phyloP scores from a whole-genome alignment of 164 flowering plant genomes.

The Houttuynia cordata region DNA sequence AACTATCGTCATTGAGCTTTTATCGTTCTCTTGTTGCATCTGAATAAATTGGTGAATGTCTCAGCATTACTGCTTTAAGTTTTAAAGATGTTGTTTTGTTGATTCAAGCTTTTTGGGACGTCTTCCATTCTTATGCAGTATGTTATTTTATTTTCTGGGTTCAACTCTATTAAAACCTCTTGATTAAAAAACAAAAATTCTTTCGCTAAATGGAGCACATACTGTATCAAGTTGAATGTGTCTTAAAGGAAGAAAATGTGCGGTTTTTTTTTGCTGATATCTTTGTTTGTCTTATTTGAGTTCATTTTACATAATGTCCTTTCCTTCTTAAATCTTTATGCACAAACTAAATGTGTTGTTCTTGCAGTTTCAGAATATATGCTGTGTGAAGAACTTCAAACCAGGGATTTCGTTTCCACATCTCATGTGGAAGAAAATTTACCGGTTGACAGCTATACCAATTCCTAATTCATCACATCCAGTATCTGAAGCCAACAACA shows the following conservation, averaged over 20 bases:
- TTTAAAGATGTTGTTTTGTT: not conserved
- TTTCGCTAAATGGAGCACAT: no score
- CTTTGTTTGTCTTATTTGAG: no score
- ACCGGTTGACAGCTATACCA: conserved; percentile 30
- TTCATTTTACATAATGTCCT: not conserved
- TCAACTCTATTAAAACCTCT: no score
- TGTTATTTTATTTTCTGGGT: not conserved
- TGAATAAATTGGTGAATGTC: not conserved
- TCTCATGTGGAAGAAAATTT: conserved; percentile 47
- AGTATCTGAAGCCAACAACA: conserved; percentile 34
- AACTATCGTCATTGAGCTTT: no score
- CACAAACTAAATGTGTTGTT: not conserved
- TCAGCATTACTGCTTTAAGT: not conserved
- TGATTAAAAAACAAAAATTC: no score
- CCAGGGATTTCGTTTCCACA: conserved; percentile 35
- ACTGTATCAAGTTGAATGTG: no score
- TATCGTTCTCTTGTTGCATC: no score
- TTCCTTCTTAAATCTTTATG: not conserved
- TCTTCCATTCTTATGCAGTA: not conserved
- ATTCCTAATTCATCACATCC: conserved; percentile 37
- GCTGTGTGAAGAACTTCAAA: conserved; percentile 41
- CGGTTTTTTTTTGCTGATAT: no score
- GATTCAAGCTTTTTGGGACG: no score
- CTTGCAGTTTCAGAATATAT: conserved; percentile 31
- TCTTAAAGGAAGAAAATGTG: no score